A percentile compares a stretch with the other conserved stretches of the same genome.
phyloP scores from a whole-genome alignment of 139 green algal species.

The Chlamydomonas incerta region DNA sequence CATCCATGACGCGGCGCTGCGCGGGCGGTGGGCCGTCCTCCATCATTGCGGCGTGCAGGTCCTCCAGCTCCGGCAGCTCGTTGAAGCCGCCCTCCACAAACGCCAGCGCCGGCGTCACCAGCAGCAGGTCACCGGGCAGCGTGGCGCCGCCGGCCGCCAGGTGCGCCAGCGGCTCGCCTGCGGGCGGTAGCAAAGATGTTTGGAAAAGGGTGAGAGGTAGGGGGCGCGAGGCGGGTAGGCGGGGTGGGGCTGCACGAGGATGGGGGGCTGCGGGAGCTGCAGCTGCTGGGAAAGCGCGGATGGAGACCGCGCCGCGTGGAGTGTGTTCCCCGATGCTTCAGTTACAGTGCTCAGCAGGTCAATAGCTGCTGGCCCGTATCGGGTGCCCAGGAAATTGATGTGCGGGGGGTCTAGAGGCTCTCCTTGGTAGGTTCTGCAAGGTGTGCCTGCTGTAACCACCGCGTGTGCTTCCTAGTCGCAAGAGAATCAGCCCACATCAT shows the following conservation, averaged over 20 bases:
- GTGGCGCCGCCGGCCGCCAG: neutral
- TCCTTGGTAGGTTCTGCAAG: neutral
- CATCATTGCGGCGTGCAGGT: constrained; percentile 46
- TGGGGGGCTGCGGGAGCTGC: neutral
- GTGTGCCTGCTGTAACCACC: constrained; percentile 42
- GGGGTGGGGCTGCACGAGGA: neutral
- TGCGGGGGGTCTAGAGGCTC: constrained; percentile 34
- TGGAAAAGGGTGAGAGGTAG: too few relatives aligned
- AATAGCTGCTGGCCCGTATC: constrained; percentile 25
- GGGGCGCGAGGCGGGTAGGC: neutral
- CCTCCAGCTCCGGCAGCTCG: constrained; percentile 42
- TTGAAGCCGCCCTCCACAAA: constrained; percentile 46
- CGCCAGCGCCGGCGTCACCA: constrained; percentile 33
- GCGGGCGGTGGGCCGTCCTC: constrained; percentile 5
- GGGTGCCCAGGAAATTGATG: constrained; percentile 8
- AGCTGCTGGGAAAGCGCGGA: too few relatives aligned
- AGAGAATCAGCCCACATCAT: too few relatives aligned
- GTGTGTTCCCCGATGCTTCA: constrained; percentile 23
- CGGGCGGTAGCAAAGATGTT: too few relatives aligned
- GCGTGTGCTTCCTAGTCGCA: too few relatives aligned
- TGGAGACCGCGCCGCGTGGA: too few relatives aligned
- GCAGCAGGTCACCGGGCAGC: constrained; percentile 30
- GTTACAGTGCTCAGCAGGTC: constrained; percentile 2
- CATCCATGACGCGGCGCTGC: constrained; percentile 45
- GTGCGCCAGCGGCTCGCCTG: neutral